Evolutionary conservation across 2,329 filamentous ascomycete species (phyloP).

Genomic region (Aspergillus intermedius): DNA sequence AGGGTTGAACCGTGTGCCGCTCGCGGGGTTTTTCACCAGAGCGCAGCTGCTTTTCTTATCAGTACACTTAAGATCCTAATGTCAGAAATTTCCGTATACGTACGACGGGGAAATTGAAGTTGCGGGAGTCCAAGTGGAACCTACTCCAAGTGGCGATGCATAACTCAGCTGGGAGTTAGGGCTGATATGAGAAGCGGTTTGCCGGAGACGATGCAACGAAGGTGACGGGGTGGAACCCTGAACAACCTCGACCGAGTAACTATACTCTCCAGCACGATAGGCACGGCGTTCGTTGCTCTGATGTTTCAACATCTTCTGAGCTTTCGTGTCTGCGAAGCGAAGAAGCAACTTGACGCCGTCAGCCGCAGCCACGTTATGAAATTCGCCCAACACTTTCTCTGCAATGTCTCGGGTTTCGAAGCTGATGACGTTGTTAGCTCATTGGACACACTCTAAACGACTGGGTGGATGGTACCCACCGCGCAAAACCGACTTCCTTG

Average conservation of each 20-base stretch:
- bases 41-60: constrained; percentile 30
- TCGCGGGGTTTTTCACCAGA: constrained; percentile 32
- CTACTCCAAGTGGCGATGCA: constrained; percentile 37
- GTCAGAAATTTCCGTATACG: constrained; percentile 16
- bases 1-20: constrained; percentile 28
- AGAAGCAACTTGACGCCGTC: constrained; percentile 84
- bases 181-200: constrained; percentile 34
- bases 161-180: constrained; percentile 39
- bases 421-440: constrained; percentile 42
- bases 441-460: constrained; percentile 2
- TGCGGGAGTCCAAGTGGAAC: constrained; percentile 41
- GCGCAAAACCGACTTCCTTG: constrained; percentile 93
- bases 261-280: constrained; percentile 94
- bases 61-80: constrained; percentile 12
- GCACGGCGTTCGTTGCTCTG: constrained; percentile 91
- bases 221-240: constrained; percentile 41
- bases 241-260: constrained; percentile 48
- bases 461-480: constrained; percentile 47
- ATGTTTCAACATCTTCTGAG: constrained; percentile 94
- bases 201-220: constrained; percentile 35
- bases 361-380: constrained; percentile 72
- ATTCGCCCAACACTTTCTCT: constrained; percentile 79
- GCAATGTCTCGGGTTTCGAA: constrained; percentile 87
- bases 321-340: constrained; percentile 91
- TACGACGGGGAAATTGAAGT: constrained; percentile 45